These are phyloP conservation scores for Cladorrhinum sp. DNA, from an alignment of 2,329 filamentous ascomycete genomes.

Conservation along the genomic window DNA sequence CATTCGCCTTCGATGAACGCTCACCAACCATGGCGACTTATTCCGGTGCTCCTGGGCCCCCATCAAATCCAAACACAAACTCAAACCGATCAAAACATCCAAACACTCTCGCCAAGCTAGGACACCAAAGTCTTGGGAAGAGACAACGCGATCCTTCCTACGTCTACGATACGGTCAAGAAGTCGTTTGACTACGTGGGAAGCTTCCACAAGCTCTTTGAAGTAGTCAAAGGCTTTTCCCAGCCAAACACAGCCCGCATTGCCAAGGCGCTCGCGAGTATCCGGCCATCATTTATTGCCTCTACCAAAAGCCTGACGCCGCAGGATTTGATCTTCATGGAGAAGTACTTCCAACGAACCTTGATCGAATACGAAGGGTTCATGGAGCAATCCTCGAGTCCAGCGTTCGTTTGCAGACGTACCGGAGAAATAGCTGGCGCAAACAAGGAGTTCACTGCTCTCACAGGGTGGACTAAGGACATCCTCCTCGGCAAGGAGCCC, in stretches of 20 bases:
- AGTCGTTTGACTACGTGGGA: constrained; percentile 86
- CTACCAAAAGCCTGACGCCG: constrained; percentile 80
- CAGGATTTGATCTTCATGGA: constrained; percentile 97
- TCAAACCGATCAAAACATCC: constrained; percentile 44
- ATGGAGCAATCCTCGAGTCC: constrained; percentile 85
- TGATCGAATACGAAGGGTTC: constrained; percentile 92
- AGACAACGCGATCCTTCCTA: constrained; percentile 70
- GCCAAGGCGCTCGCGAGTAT: constrained; percentile 86
- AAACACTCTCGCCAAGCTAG: constrained; percentile 39
- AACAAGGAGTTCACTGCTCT: constrained; percentile 97
- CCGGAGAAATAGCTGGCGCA: constrained; percentile 89
- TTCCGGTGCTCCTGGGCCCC: constrained; percentile 23
- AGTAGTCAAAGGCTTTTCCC: constrained; percentile 72
- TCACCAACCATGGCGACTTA: constrained; percentile 47
- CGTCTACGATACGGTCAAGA: constrained; percentile 85
- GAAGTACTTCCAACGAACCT: constrained; percentile 88
- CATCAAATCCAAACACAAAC: constrained; percentile 32
- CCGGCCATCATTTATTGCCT: constrained; percentile 88
- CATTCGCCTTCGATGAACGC: constrained; percentile 49
- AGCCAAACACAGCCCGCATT: constrained; percentile 75
- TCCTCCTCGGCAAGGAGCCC: constrained; percentile 80
- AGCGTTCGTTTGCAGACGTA: constrained; percentile 85
- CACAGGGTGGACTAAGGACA: constrained; percentile 89
- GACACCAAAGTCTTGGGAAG: constrained; percentile 52
- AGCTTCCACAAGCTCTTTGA: constrained; percentile 87